Evolutionary conservation across 306 rosid species (phyloP).

Genomic region (Ormosia semicastrata): DNA sequence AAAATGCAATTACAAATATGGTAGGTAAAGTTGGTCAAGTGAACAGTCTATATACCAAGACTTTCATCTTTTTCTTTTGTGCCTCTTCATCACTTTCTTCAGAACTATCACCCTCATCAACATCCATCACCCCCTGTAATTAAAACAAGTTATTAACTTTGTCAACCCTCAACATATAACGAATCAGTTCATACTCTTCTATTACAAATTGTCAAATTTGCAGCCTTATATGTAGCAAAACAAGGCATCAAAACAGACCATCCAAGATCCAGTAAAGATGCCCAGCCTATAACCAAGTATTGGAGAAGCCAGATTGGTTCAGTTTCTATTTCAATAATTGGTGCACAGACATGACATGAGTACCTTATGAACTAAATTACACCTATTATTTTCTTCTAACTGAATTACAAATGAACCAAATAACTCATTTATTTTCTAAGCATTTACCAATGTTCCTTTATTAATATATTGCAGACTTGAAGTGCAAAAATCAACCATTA

Average conservation of each 20-base stretch:
- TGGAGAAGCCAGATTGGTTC: not conserved
- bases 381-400: not conserved
- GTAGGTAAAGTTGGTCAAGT: not conserved
- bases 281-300: not conserved
- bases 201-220: not conserved
- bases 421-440: not conserved
- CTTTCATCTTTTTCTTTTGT: constrained; percentile 35
- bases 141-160: not conserved
- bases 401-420: not conserved
- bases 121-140: constrained; percentile 33
- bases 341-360: not conserved
- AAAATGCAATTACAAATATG: not conserved
- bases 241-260: constrained; percentile 5
- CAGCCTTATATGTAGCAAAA: not conserved
- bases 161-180: not conserved
- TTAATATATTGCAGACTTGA: not conserved
- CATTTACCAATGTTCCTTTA: not conserved
- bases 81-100: constrained; percentile 50
- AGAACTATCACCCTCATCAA: constrained; percentile 40
- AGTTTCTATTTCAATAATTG: not conserved
- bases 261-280: not conserved
- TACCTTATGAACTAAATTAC: not conserved
- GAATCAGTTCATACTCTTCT: not conserved
- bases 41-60: constrained; percentile 21
- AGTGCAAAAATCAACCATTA: constrained; percentile 4